phyloP scores from a whole-genome alignment of 2,329 filamentous ascomycete species.

The Aureobasidium sp. region DNA sequence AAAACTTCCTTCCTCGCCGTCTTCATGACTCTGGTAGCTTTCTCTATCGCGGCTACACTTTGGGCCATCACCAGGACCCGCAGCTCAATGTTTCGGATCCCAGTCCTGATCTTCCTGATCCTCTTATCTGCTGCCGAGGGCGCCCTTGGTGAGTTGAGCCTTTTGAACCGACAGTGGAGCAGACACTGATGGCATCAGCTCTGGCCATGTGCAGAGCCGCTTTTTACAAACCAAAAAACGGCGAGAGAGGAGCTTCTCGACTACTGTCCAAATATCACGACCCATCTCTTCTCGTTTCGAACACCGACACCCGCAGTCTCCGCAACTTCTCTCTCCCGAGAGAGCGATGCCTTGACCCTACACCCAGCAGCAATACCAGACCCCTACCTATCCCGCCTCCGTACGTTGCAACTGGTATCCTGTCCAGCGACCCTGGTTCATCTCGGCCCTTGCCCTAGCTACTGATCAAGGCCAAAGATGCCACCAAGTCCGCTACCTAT shows the following conservation, averaged over 20 bases:
- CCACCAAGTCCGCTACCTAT: background rate
- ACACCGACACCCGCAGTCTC: accelerated
- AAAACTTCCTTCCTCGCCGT: too few species aligned
- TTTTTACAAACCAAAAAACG: background rate
- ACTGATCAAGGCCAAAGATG: background rate
- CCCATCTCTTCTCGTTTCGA: too few species aligned
- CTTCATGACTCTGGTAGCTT: too few species aligned
- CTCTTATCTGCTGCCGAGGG: background rate
- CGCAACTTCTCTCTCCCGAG: background rate
- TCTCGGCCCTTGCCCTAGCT: background rate
- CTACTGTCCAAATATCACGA: too few species aligned
- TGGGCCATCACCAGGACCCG: background rate
- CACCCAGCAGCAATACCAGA: background rate
- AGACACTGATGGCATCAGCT: too few species aligned
- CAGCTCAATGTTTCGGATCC: background rate
- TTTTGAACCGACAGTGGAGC: too few species aligned
- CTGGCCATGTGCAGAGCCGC: too few species aligned
- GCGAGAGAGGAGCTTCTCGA: background rate
- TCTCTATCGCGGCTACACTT: background rate
- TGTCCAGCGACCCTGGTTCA: too few species aligned
- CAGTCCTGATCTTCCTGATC: background rate
- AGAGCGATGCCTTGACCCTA: background rate
- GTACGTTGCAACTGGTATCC: background rate
- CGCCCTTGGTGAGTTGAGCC: background rate
- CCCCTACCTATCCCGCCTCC: background rate